Percentiles rank a stretch among this genome's conserved stretches.
Evolutionary conservation across 257 asterid species (phyloP).

Genomic region (Vinca minor): DNA sequence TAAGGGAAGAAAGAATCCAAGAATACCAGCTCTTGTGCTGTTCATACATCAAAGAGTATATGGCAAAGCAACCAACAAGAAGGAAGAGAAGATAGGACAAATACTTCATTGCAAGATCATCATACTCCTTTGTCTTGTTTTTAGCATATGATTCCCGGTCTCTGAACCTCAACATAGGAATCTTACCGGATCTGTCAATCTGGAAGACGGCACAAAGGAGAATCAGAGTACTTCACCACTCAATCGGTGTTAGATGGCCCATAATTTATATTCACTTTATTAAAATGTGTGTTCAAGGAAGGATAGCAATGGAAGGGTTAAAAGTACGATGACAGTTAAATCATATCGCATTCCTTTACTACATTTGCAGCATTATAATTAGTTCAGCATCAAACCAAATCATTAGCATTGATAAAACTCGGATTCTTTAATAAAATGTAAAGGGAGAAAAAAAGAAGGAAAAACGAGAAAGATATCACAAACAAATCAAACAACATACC

Average conservation of each 20-base stretch:
- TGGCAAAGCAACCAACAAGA: slow-evolving; percentile 70
- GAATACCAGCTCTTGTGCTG: no score
- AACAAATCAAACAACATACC: slow-evolving; percentile 34
- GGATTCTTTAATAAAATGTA: no score
- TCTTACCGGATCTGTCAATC: slow-evolving; percentile 89
- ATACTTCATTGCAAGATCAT: slow-evolving; percentile 97
- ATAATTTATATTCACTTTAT: neutral
- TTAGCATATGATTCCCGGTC: slow-evolving; percentile 93
- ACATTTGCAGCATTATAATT: neutral
- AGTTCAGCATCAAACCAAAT: neutral
- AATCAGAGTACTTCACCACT: neutral
- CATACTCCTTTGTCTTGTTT: slow-evolving; percentile 95
- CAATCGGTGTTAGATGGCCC: neutral
- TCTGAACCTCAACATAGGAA: slow-evolving; percentile 85
- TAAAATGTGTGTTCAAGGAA: neutral
- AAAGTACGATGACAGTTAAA: neutral
- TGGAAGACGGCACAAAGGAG: slow-evolving; percentile 18
- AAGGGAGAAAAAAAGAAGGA: neutral
- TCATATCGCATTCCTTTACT: neutral
- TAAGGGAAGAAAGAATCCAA: slow-evolving; percentile 87
- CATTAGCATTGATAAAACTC: no score
- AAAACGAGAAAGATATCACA: neutral
- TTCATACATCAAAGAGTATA: no score
- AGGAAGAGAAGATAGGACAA: slow-evolving; percentile 74
- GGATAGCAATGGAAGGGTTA: neutral